Percentiles rank a stretch among this genome's conserved stretches.
phyloP scores from a whole-genome alignment of 129 eudicot species.

The Saussurea involucrata region DNA sequence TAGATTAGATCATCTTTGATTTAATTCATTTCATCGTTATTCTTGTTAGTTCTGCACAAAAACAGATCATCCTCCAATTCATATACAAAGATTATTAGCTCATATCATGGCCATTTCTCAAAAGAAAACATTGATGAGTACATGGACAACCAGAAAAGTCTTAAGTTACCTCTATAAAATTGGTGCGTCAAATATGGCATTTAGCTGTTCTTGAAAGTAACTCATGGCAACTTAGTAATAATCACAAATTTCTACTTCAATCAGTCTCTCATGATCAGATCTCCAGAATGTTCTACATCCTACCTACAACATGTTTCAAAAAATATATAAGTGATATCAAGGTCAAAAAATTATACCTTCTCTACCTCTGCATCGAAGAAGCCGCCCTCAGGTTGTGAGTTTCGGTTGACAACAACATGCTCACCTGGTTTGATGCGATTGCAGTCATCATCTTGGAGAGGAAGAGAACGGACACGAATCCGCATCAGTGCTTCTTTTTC shows the following conservation, averaged over 20 bases:
- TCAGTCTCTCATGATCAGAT: not conserved
- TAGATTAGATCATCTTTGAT: not conserved
- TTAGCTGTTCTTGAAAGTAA: not conserved
- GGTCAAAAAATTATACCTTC: constrained; percentile 43
- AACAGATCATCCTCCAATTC: not conserved
- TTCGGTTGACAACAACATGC: constrained; percentile 50
- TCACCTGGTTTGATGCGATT: constrained; percentile 46
- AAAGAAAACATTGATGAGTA: not conserved
- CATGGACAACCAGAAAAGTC: not conserved
- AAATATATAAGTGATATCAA: not conserved
- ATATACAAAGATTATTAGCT: not conserved
- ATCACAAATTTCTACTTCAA: not conserved
- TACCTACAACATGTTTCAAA: not conserved
- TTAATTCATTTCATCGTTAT: not conserved
- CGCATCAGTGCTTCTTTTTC: constrained; percentile 47
- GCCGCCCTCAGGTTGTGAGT: constrained; percentile 23
- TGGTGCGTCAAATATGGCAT: not conserved
- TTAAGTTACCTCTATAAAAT: not conserved
- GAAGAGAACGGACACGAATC: constrained; percentile 59
- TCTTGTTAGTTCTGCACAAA: not conserved
- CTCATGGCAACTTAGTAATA: not conserved
- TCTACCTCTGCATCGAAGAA: constrained; percentile 68
- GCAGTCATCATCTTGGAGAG: constrained; percentile 52
- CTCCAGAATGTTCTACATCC: not conserved
- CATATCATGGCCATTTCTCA: not conserved